Base-by-base conservation (phyloP, 768 basidiomycete species). In the Fomitopsis pulvina region DNA sequence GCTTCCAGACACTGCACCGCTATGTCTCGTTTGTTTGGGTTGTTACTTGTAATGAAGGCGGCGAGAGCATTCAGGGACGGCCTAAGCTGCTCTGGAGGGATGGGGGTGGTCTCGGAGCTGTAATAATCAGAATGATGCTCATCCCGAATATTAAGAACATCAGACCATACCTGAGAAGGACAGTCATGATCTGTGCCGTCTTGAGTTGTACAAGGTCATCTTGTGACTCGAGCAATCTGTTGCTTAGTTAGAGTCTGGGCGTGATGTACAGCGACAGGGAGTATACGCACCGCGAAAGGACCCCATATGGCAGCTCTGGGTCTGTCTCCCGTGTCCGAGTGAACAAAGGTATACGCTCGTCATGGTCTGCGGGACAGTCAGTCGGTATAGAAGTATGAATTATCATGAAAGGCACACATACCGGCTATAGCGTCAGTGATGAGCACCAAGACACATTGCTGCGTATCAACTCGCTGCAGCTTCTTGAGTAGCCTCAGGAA, bases 151-250 rank as follows among this genome's bases (percentile, higher is more conserved):
- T 16, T 14, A 2, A 2, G 83, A 79, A n/a, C 40, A n/a, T 18
- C 16, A 53, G 51, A 34, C 49, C 16, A 25, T 39, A 85, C 85
- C 87, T 83, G 30, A 95, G 77, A 21, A 97, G 76, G 28, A 94
- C 76, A 1, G 93, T 92, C 40, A 96, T 71, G 55, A 98, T 87
- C 61, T 95, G 88, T 0, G 87, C 77, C 10, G 87, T 76, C 63
- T 94, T 96, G 50, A 97, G 75, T 60, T 94, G 91, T n/a, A 91
- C 84, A 57, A 96, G 97, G 63, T 98, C 94, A 64, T 98, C 96
- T 57, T 84, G 85, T 11, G 85, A 80, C 32, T 89, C 85, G 41
- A 96, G 71, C 28, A 84, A 81, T 58, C 91, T 95, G 38, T 27
- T 11, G 43, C 38, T 7, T 18, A 32, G 28, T 7, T 27, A 39